These are phyloP conservation scores for Bondarzewia mesenterica DNA, from an alignment of 1,284 basidiomycete species.

Conservation along the genomic window DNA sequence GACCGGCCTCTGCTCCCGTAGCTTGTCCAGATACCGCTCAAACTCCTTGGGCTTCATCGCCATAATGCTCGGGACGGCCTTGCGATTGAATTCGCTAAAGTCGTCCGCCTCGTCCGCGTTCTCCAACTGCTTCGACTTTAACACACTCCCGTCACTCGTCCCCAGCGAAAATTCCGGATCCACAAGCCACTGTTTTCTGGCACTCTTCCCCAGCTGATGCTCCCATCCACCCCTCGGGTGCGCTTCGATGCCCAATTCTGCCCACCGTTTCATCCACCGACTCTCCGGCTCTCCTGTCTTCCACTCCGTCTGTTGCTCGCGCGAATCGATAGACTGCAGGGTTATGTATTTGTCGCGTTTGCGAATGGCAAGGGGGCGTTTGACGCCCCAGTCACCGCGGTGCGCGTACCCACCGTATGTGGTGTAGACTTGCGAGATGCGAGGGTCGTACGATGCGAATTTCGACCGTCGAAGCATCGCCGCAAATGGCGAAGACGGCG, in stretches of 20 bases:
- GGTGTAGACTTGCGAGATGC: slow-evolving; percentile 65
- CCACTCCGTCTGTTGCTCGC: slow-evolving; percentile 72
- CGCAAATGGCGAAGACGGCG: slow-evolving; percentile 54
- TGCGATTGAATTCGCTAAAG: not conserved
- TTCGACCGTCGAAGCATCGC: slow-evolving; percentile 67
- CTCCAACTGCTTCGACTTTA: slow-evolving; percentile 9
- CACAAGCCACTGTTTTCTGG: slow-evolving; percentile 30
- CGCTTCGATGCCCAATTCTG: slow-evolving; percentile 50
- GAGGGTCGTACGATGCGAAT: slow-evolving; percentile 69
- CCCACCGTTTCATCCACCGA: slow-evolving; percentile 54
- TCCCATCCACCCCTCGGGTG: slow-evolving; percentile 12
- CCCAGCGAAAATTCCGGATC: slow-evolving; percentile 40
- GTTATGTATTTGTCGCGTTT: slow-evolving; percentile 51
- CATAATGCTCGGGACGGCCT: slow-evolving; percentile 20
- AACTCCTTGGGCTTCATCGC: slow-evolving; percentile 41
- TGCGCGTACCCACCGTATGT: slow-evolving; percentile 57
- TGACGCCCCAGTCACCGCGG: slow-evolving; percentile 74
- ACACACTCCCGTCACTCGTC: slow-evolving; percentile 1
- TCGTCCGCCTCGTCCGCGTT: slow-evolving; percentile 7
- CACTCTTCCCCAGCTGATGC: slow-evolving; percentile 26
- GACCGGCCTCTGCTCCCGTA: slow-evolving; percentile 45
- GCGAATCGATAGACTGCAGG: slow-evolving; percentile 53
- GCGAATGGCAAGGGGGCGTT: slow-evolving; percentile 62
- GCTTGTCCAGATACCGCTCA: slow-evolving; percentile 43
- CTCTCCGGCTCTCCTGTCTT: slow-evolving; percentile 53